phyloP scores from a whole-genome alignment of 441 rosid species.

The Pelargonium myrrhifolium region DNA sequence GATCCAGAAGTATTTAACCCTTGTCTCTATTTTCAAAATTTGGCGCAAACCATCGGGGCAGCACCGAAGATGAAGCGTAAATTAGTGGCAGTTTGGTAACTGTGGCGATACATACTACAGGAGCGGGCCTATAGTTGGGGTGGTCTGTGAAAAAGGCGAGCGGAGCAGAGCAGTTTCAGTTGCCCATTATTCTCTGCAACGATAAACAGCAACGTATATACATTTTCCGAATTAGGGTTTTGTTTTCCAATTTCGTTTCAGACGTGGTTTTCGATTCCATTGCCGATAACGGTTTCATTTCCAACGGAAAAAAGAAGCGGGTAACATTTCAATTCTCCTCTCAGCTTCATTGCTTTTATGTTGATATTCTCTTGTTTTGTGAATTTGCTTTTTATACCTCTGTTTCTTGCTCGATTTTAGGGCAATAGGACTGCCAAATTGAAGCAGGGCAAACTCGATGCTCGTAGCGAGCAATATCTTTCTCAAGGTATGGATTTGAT shows the following conservation, averaged over 20 bases:
- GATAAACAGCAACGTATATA: slow-evolving; percentile 6
- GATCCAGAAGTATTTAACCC: too few species aligned
- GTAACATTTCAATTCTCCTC: slow-evolving; percentile 23
- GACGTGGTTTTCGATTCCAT: slow-evolving; percentile 71
- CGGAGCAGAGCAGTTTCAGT: slow-evolving; percentile 70
- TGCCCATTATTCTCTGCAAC: slow-evolving; percentile 38
- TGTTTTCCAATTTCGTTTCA: slow-evolving; percentile 4
- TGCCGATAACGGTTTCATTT: slow-evolving; percentile 35
- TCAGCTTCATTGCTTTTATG: background rate
- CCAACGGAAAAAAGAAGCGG: slow-evolving; percentile 64
- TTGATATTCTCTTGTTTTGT: background rate
- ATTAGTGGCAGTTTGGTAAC: slow-evolving; percentile 8
- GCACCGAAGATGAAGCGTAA: slow-evolving; percentile 1
- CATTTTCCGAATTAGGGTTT: slow-evolving; percentile 22
- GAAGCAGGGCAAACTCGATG: slow-evolving; percentile 91
- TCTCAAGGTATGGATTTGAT: slow-evolving; percentile 54
- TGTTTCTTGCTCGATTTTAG: slow-evolving; percentile 29
- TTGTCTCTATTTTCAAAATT: too few species aligned
- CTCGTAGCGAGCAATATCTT: slow-evolving; percentile 96
- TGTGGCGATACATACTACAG: slow-evolving; percentile 1
- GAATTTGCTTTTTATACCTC: background rate
- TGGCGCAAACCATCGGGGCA: background rate
- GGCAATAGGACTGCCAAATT: slow-evolving; percentile 80
- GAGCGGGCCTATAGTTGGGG: background rate
- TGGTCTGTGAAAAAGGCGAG: slow-evolving; percentile 23